These are phyloP conservation scores for Starmerella tilneyi DNA, from an alignment of 805 yeast species.

Conservation along the genomic window DNA sequence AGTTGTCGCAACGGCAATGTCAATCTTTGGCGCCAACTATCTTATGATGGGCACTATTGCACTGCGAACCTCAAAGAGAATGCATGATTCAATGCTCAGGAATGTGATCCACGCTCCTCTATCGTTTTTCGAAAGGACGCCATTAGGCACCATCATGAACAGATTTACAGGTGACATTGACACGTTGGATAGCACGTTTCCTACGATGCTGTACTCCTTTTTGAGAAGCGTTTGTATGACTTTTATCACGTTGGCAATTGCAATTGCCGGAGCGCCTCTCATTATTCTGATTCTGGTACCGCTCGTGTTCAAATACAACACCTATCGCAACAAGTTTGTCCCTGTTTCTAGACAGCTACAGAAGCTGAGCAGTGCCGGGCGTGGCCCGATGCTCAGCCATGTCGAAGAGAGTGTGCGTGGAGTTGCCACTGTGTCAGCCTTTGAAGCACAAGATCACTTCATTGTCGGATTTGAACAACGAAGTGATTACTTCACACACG, in stretches of 20 bases:
- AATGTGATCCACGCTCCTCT: slow-evolving; percentile 75
- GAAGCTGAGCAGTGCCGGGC: slow-evolving; percentile 51
- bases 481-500: slow-evolving; percentile 22
- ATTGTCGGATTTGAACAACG: slow-evolving; percentile 36
- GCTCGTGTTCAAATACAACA: slow-evolving; percentile 45
- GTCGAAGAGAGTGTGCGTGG: slow-evolving; percentile 68
- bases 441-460: slow-evolving; percentile 48
- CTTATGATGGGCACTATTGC: slow-evolving; percentile 18
- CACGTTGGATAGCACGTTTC: slow-evolving; percentile 64
- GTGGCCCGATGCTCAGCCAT: slow-evolving; percentile 63
- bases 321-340: slow-evolving; percentile 53
- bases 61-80: slow-evolving; percentile 9
- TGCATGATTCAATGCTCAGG: slow-evolving; percentile 61
- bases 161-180: slow-evolving; percentile 82
- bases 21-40: slow-evolving; percentile 12
- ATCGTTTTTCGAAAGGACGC: slow-evolving; percentile 89
- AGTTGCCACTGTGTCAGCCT: slow-evolving; percentile 59
- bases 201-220: slow-evolving; percentile 30
- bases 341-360: slow-evolving; percentile 60
- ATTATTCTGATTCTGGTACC: slow-evolving; percentile 61
- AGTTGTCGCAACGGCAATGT: slow-evolving; percentile 9
- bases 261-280: slow-evolving; percentile 75
- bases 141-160: slow-evolving; percentile 81
- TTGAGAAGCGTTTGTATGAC: slow-evolving; percentile 31
- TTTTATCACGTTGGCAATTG: slow-evolving; percentile 38